phyloP scores from a whole-genome alignment of 495 filamentous ascomycete species.

The Tuber umbilicatum region DNA sequence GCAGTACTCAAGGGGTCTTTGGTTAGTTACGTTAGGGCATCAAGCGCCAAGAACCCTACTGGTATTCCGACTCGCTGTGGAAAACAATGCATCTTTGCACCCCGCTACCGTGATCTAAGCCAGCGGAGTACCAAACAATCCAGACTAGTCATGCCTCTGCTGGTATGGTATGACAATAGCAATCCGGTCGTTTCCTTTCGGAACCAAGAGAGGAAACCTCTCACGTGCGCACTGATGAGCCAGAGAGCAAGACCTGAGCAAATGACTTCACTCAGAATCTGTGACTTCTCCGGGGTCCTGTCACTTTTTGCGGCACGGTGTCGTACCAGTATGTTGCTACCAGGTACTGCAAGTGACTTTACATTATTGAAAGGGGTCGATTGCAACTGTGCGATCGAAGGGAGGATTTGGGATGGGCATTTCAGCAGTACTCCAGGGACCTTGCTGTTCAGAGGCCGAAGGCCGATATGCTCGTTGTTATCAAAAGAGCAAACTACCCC shows the following conservation, averaged over 20 bases:
- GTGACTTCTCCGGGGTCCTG: background rate
- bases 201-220: background rate
- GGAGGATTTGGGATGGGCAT: background rate
- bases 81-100: background rate
- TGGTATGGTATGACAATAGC: background rate
- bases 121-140: background rate
- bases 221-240: background rate
- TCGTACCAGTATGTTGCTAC: background rate
- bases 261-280: background rate
- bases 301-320: background rate
- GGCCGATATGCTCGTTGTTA: background rate
- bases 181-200: background rate
- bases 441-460: background rate
- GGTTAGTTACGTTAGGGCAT: background rate
- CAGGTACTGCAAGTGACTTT: background rate
- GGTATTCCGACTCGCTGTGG: background rate
- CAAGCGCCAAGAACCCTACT: background rate
- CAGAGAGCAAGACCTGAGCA: background rate
- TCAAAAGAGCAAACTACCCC: constrained; percentile 1
- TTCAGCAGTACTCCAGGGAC: background rate
- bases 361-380: background rate
- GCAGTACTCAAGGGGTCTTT: no score
- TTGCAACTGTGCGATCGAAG: background rate
- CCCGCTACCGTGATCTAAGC: background rate
- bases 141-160: background rate